Base-by-base conservation (phyloP, 352 stramenopile genomes). In the Phytopythium vexans region DNA sequence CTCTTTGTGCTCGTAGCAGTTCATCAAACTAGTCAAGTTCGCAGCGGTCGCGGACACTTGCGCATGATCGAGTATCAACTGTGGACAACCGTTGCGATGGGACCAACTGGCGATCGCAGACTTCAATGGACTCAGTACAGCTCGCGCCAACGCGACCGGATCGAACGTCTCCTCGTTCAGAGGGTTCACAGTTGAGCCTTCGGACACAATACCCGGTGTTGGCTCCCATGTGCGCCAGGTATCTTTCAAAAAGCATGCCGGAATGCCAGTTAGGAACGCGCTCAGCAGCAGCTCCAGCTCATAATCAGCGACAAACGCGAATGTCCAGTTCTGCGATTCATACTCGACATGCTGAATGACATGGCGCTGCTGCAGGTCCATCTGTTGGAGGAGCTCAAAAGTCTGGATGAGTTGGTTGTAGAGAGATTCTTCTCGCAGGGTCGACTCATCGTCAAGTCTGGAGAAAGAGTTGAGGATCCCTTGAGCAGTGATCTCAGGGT, bases 261-360 rank as follows among this genome's bases (percentile, higher is more conserved):
- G 74, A 7, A 91, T 66, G 0, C 77, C 74, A 10, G 70, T 72
- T 10, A 89, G 56, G 52, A 91, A 89, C 15, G 81, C 74, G 36
- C 69, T 73, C 8, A 91, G 64, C 14, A 94, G 56, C n/a, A 92
- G 51, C 49, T 89, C 90, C 35, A 92, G 63, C 47, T 94, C 84
- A 40, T 94, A 92, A 53, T 90, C 81, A 38, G 87, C 75, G 6
- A 94, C 80, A 41, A 94, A 92, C 21, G 84, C 81, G 55, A 82
- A 86, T 9, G 80, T 89, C 84, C 84, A 94, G 55, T 86, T 88
- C 54, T 89, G 71, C 10, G 79, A 91, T 56, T 92, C 84, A 52
- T 83, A 94, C 56, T 94, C 84, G 53, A 94, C 81, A 63, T 94
- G 84, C 8, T 73, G 68, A 14, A 73, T 62, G 11, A 83, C 56